Base-by-base conservation (phyloP, 352 stramenopile species). In the Aphanomyces euteiches region DNA sequence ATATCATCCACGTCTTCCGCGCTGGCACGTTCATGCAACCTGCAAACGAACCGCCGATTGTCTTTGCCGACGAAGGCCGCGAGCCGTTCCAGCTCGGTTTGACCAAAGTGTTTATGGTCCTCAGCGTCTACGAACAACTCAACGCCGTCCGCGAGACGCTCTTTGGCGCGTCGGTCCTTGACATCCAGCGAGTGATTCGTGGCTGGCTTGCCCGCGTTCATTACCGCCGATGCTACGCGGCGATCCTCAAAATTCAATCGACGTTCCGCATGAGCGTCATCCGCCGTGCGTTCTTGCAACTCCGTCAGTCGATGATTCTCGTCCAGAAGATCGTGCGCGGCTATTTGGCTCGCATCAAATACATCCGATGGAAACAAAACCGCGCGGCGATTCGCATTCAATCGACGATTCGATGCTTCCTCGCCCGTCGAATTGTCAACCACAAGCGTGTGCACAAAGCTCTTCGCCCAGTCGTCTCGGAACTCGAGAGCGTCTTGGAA, bases 91-190 rank as follows among this genome's bases (percentile, higher is more conserved):
- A 70, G 12, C 1, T 70, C 21, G 64, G 64, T 34, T 6, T 61
- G 10, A 56, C 64, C 64, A 70, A 70, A 39, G 64, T 70, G 3
- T 70, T 70, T 70, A 56, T 70, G 36, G 64, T 70, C 7, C 47
- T 93, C 67, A 78, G 90, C 50, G 77, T 80, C 28, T 72, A 93
- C 4, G 85, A 93, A 43, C 60, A 77, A 65, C 53, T 75, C 7
- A 67, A 54, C 8, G 38, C 50, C 3, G 59, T 77, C n/a, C 57
- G 73, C 13, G 72, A 77, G 12, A 17, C 10, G 12, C 43, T 56
- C 38, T 67, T 67, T 56, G 59, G 59, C 15, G 15, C 19, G 38
- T 12, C 38, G 2, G 59, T 67, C 17, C 19, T 67, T 28, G 28
- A 48, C 40, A 67, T 67, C 6, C 87, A 95, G 72, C 83, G 78